Base-by-base conservation (phyloP, 2,329 filamentous ascomycete genomes). In the Hypoxylon sp. region DNA sequence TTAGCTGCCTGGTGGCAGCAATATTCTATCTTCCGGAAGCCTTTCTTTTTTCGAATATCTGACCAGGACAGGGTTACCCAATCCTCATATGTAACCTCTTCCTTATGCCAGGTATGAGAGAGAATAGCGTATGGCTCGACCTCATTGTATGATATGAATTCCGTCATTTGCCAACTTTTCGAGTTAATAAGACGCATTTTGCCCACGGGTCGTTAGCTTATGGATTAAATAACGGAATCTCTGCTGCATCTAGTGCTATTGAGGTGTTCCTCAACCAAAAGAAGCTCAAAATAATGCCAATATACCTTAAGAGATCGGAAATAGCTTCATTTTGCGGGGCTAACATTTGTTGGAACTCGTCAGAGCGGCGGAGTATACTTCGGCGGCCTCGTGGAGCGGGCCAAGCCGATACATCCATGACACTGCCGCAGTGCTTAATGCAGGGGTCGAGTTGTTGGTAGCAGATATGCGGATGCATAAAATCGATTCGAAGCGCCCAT, bases 61-160 rank as follows among this genome's bases (percentile, higher is more conserved):
- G 27, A 19, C 23, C 62, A 47, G 16, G 56, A 41, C n/a, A 61
- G 41, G 5, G 6, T 19, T 11, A 9, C 9, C 37, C 37, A 41
- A 14, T 34, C 41, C 53, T 21, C 62, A 29, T 67, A 62, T 6
- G 65, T 59, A 8, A 71, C 66, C 30, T 74, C 70, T 2, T 65
- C 70, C 9, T 63, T 39, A 11, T 39, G 59, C 72, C 72, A 74
- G 2, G 70, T 74, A 39, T 74, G 72, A 2, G 73, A 74, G 11
- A 74, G 67, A 19, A 74, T 71, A 19, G 71, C 70, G 52, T 74
- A 73, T 19, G 63, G 55, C 8, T 14, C 4, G 5, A 21, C 21
- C 7, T 41, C 16, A 0, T 5, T 5, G 11, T 41, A 19, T 21
- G 37, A 41, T 41, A 41, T 41, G 37, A 41, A 41, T 3, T 41